Base-by-base conservation (phyloP, 2,329 filamentous ascomycete genomes). In the Decorospora gaudefroyi region DNA sequence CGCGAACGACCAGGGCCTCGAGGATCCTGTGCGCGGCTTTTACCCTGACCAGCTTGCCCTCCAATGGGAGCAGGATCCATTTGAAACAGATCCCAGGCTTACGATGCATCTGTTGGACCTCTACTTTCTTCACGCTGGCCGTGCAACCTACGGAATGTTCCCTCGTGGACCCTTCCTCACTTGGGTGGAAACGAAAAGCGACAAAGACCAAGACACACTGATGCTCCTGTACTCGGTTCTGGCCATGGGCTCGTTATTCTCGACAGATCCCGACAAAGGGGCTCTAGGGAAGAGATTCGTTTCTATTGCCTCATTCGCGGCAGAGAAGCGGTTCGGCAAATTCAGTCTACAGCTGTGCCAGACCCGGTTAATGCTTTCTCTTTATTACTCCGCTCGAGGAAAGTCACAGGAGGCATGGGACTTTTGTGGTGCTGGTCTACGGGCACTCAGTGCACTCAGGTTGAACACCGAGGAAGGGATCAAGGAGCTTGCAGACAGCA, bases 261-360 rank as follows among this genome's bases (percentile, higher is more conserved):
- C 78, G 2, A 55, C 68, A 4, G 72, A 75, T 21, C 59, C 67
- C 1, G 76, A 78, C 17, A 70, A 74, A 46, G 66, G 73, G 18
- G 60, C 59, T 13, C 68, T 76, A 4, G 74, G 79, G 12, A 73
- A 72, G 45, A 66, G 72, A 13, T 83, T 79, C 56, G 74, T 75
- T 7, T 69, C 73, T 25, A 78, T 85, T 35, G 82, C 83, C 3
- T 74, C 79, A 33, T 81, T 81, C 57, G 83, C 82, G 2, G 73
- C 78, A 29, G 73, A 78, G 28, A 72, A 73, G 38, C 73, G 73
- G 21, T 74, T 77, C 46, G 76, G 80, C 13, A 72, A 63, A 6
- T 77, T 82, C 46, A 80, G 74, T 42, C 67, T 90, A 34, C 83
- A 88, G 53, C 71, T 88, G 30, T 81, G 84, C 9, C 86, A 89